These are phyloP conservation scores for Eucalyptus tenuipes DNA, from an alignment of 345 rosid species.

Conservation along the genomic window DNA sequence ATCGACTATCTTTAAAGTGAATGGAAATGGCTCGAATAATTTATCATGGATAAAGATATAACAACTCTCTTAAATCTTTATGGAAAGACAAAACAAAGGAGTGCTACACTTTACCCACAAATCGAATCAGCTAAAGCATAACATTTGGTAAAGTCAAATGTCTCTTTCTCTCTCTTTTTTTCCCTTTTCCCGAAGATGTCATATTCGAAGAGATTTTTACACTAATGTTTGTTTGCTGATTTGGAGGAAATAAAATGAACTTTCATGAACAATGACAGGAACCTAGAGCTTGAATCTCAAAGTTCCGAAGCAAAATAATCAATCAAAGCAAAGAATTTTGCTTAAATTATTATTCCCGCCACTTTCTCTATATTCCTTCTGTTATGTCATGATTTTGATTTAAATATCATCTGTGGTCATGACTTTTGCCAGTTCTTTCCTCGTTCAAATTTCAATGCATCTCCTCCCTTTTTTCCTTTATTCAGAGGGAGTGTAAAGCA, in stretches of 20 bases:
- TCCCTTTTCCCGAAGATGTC: background rate
- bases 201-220: background rate
- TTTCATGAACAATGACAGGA: background rate
- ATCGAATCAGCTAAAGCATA: background rate
- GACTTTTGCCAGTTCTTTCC: background rate
- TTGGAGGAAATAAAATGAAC: background rate
- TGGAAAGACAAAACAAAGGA: background rate
- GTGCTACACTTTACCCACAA: background rate
- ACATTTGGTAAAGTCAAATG: background rate
- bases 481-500: conserved; percentile 9
- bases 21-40: background rate
- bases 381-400: background rate
- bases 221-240: background rate
- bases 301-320: background rate
- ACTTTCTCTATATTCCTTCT: background rate
- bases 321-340: background rate
- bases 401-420: background rate
- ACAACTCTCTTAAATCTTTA: background rate
- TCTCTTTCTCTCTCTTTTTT: background rate
- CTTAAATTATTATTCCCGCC: background rate
- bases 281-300: background rate
- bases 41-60: background rate
- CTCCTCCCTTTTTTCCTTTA: background rate
- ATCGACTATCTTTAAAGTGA: background rate
- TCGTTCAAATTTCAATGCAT: background rate